phyloP scores from a whole-genome alignment of 768 basidiomycete genomes.

The Zangia roseola region DNA sequence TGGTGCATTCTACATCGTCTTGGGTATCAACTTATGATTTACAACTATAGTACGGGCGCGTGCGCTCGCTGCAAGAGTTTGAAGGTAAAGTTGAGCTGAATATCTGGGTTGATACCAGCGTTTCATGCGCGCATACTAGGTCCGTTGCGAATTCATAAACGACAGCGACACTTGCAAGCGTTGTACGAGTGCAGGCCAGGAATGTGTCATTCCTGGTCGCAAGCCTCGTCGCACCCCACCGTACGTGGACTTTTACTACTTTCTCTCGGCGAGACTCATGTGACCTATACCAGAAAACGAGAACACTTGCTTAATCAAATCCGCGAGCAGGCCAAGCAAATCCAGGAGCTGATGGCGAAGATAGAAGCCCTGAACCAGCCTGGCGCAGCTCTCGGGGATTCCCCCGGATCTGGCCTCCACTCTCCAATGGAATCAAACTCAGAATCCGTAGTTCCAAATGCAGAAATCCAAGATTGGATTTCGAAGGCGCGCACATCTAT shows the following conservation, averaged over 20 bases:
- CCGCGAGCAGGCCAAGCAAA: conserved; percentile 69
- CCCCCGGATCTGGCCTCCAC: conserved; percentile 26
- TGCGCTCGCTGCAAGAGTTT: conserved; percentile 68
- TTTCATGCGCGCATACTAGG: conserved; percentile 39
- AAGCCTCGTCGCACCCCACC: conserved; percentile 79
- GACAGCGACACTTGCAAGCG: conserved; percentile 76
- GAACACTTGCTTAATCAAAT: conserved; percentile 78
- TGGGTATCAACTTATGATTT: conserved; percentile 3
- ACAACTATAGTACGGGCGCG: conserved; percentile 46
- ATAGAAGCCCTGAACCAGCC: conserved; percentile 49
- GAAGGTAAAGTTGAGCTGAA: conserved; percentile 39
- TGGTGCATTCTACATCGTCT: background rate
- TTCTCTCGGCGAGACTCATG: background rate
- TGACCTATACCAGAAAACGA: conserved; percentile 55
- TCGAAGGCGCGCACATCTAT: conserved; percentile 68
- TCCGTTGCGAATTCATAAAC: conserved; percentile 73
- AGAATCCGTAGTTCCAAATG: conserved; percentile 36
- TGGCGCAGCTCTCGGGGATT: conserved; percentile 35
- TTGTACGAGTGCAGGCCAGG: conserved; percentile 66
- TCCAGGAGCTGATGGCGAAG: conserved; percentile 67
- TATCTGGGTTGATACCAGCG: background rate
- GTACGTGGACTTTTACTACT: conserved; percentile 44
- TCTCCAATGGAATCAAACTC: conserved; percentile 27
- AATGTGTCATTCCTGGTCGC: conserved; percentile 80
- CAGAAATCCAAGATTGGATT: conserved; percentile 76